Percentiles rank a stretch among this genome's conserved stretches.
Conservation (phyloP, 2,329 filamentous ascomycete species). For the Sporothrix luriei region DNA sequence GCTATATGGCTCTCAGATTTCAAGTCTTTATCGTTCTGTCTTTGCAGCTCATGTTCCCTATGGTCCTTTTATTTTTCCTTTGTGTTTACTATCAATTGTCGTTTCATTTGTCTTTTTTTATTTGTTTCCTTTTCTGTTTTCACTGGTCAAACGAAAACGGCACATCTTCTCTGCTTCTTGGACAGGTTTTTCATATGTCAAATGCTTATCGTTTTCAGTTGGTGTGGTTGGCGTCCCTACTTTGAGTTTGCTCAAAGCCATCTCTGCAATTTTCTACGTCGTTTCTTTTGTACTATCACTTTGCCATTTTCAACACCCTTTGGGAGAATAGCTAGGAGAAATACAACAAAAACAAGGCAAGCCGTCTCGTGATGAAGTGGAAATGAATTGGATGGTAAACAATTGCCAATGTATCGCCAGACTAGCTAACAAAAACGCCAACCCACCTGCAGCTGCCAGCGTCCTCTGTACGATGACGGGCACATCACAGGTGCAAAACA, state of each 20-base stretch:
- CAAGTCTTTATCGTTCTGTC: too few species aligned
- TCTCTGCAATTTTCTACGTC: too few species aligned
- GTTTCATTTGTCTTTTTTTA: neutral
- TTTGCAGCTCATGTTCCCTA: too few species aligned
- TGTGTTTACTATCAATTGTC: neutral
- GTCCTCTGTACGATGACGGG: neutral
- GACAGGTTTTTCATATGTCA: slow-evolving; percentile 1
- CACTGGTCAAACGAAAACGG: slow-evolving; percentile 22
- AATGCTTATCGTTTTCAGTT: neutral
- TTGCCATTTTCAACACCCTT: slow-evolving; percentile 15
- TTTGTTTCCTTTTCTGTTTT: neutral
- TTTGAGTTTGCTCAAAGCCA: neutral
- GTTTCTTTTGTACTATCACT: slow-evolving; percentile 2
- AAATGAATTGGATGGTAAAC: neutral
- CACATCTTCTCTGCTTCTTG: neutral
- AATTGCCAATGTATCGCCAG: slow-evolving; percentile 15
- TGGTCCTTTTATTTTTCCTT: slow-evolving; percentile 17
- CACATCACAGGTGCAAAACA: neutral
- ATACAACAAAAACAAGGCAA: slow-evolving; percentile 12
- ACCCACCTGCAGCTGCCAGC: neutral
- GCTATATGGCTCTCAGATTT: neutral
- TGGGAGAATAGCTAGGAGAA: slow-evolving; percentile 7
- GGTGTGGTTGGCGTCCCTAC: slow-evolving; percentile 3
- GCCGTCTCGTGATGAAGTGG: too few species aligned
- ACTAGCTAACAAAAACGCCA: slow-evolving; percentile 12